Conservation (phyloP, 177 flowering plant species). For the Vitis hybrid region DNA sequence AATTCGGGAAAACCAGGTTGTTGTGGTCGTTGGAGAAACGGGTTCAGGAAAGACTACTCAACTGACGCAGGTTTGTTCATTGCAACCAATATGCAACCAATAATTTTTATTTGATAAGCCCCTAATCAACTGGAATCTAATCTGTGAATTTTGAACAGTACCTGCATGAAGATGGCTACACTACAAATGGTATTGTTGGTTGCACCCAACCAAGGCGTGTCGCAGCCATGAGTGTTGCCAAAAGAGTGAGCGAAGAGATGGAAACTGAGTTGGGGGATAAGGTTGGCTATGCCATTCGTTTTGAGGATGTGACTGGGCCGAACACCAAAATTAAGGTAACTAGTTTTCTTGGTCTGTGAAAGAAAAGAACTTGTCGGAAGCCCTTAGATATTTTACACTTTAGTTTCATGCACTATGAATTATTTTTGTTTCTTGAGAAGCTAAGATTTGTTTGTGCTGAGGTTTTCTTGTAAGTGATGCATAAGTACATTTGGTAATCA, state of each 20-base stretch:
- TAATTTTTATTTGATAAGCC: not conserved
- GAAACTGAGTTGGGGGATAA: slow-evolving; percentile 88
- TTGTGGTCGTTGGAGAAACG: slow-evolving; percentile 97
- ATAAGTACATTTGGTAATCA: too few relatives aligned
- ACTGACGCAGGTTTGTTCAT: slow-evolving; percentile 78
- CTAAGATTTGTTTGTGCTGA: too few relatives aligned
- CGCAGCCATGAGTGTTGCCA: slow-evolving; percentile 99
- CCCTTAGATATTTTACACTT: not conserved
- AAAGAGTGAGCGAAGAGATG: slow-evolving; percentile 99
- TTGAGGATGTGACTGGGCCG: slow-evolving; percentile 96
- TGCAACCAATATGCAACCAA: not conserved
- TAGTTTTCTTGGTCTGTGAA: not conserved
- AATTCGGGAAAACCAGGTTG: slow-evolving; percentile 91
- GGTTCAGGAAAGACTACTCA: slow-evolving; percentile 99
- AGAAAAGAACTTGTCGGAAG: not conserved
- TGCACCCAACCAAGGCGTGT: slow-evolving; percentile 99
- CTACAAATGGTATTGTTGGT: slow-evolving; percentile 75
- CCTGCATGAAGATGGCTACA: slow-evolving; percentile 90
- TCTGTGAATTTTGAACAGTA: slow-evolving; percentile 48
- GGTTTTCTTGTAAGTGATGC: too few relatives aligned
- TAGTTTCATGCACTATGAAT: too few relatives aligned
- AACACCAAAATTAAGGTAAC: slow-evolving; percentile 82
- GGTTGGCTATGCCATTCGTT: slow-evolving; percentile 97
- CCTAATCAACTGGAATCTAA: not conserved
- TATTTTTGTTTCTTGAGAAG: too few relatives aligned